Conservation (phyloP, 495 filamentous ascomycete species). For the Tirmania nivea region DNA sequence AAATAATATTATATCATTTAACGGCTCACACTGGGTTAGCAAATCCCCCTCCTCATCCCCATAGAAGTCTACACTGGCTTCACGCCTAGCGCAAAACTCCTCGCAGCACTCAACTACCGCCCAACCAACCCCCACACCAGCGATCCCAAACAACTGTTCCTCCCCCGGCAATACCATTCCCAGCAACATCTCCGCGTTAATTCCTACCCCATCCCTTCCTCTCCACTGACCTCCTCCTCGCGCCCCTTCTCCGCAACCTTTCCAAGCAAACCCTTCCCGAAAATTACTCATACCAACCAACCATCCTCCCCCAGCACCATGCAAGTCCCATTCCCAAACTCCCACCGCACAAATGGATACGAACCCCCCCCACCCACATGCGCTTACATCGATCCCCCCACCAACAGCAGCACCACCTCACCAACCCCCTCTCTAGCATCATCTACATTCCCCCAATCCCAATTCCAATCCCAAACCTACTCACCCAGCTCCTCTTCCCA, state of each 20-base stretch:
- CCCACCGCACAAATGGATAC: no score
- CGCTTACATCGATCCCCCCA: background rate
- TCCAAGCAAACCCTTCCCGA: background rate
- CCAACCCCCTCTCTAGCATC: constrained; percentile 9
- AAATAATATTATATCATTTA: background rate
- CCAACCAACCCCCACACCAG: constrained; percentile 26
- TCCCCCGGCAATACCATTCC: constrained; percentile 9
- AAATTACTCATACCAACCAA: background rate
- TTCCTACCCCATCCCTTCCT: constrained; percentile 5
- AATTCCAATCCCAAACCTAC: no score
- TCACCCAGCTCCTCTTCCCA: background rate
- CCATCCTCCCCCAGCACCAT: background rate
- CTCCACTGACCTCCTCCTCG: constrained; percentile 20
- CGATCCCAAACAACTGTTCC: constrained; percentile 1
- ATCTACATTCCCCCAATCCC: constrained; percentile 8
- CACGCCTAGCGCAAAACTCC: constrained; percentile 49
- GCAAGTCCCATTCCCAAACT: constrained; percentile 7
- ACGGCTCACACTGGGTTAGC: constrained; percentile 1
- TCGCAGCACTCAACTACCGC: constrained; percentile 39
- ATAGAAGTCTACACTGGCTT: constrained; percentile 80
- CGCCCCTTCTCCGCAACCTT: constrained; percentile 1
- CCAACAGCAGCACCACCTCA: background rate
- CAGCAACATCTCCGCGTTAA: constrained; percentile 5
- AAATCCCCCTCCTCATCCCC: constrained; percentile 56
- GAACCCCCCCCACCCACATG: background rate